Conservation (phyloP, 345 rosid species). For the Acer campestre region DNA sequence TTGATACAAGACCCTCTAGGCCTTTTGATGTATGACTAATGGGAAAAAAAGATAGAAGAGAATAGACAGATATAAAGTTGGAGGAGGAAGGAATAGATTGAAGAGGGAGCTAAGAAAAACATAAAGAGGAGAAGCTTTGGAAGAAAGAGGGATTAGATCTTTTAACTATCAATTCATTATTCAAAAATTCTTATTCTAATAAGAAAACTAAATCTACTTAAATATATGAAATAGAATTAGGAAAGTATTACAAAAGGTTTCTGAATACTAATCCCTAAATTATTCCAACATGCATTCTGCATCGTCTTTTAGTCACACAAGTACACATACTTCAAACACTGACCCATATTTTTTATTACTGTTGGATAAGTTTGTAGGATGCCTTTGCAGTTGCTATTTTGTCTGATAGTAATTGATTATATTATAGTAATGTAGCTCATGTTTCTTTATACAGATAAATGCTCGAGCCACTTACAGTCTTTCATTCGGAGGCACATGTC, state of each 20-base stretch:
- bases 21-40: neutral
- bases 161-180: neutral
- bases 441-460: slow-evolving; percentile 56
- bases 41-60: neutral
- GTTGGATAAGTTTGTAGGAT: neutral
- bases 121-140: neutral
- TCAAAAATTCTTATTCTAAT: neutral
- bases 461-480: slow-evolving; percentile 86
- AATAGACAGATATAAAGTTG: neutral
- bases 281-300: neutral
- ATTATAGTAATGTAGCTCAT: slow-evolving; percentile 12
- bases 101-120: neutral
- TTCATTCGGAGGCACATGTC: slow-evolving; percentile 75
- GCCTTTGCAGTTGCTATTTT: neutral
- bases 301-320: neutral
- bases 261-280: neutral
- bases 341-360: neutral
- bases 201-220: neutral
- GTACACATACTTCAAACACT: neutral
- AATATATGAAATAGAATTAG: neutral
- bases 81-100: neutral
- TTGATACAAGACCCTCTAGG: neutral
- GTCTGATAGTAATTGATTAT: slow-evolving; percentile 1
- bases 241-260: neutral
- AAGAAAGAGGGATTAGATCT: neutral